phyloP scores from a whole-genome alignment of 192 early-diverging fungal species.

The Phycomyces nitens region DNA sequence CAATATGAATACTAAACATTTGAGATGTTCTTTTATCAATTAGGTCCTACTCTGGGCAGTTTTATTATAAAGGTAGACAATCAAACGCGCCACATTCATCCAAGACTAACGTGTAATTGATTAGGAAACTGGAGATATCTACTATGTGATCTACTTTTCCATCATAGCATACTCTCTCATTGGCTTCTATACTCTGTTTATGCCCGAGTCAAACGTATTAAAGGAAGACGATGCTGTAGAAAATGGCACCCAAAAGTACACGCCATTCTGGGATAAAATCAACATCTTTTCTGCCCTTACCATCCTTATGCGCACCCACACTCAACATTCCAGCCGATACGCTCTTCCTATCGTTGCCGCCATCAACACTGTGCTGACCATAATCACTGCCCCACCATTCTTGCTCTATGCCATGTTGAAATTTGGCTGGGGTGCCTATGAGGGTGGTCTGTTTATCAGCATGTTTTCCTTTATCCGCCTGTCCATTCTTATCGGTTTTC shows the following conservation, averaged over 20 bases:
- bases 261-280: conserved; percentile 15
- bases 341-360: conserved; percentile 19
- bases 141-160: conserved; percentile 11
- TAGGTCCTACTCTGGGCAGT: conserved; percentile 8
- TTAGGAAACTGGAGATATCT: conserved; percentile 9
- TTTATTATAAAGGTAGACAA: not conserved
- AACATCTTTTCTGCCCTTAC: conserved; percentile 33
- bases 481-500: conserved; percentile 27
- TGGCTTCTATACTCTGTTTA: conserved; percentile 8
- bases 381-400: conserved; percentile 19
- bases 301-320: conserved; percentile 19
- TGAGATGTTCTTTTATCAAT: too few relatives aligned
- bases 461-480: conserved; percentile 24
- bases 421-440: conserved; percentile 46
- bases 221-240: not conserved
- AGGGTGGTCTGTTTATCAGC: conserved; percentile 39
- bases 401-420: conserved; percentile 41
- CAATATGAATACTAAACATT: too few relatives aligned
- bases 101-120: too few relatives aligned
- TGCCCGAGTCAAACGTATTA: conserved; percentile 34
- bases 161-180: not conserved
- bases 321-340: conserved; percentile 11
- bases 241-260: not conserved
- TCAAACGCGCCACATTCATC: too few relatives aligned
- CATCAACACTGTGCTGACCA: conserved; percentile 19